Percentiles rank a stretch among this genome's conserved stretches.
Evolutionary conservation across 2,329 filamentous ascomycete species (phyloP).

Genomic region (Stachybotrys elegans): DNA sequence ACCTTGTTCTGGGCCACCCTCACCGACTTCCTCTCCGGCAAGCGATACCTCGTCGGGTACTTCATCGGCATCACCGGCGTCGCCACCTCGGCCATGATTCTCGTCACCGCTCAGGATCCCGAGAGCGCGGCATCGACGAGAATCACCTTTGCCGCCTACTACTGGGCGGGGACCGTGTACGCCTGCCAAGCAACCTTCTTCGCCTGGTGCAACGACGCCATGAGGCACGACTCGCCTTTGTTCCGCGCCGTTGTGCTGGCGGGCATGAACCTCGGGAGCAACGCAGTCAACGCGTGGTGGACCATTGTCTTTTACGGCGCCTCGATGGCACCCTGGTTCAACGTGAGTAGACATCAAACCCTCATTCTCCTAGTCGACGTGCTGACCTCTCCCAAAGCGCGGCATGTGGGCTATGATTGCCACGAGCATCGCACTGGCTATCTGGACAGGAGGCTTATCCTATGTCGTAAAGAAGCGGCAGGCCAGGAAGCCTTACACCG

Average conservation of each 20-base stretch:
- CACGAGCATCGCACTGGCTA: constrained; percentile 49
- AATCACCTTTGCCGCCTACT: constrained; percentile 60
- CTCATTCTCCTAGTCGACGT: constrained; percentile 4
- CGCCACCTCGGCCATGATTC: constrained; percentile 56
- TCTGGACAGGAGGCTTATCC: constrained; percentile 54
- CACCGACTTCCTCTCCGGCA: constrained; percentile 60
- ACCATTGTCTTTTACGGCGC: constrained; percentile 66
- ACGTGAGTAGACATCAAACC: constrained; percentile 34
- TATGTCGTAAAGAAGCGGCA: too few relatives aligned
- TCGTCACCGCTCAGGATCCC: constrained; percentile 43
- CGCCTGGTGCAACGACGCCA: constrained; percentile 69
- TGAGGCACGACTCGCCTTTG: constrained; percentile 58
- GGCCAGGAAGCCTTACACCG: too few relatives aligned
- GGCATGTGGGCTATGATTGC: constrained; percentile 75
- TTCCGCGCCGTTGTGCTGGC: constrained; percentile 64
- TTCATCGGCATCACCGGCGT: constrained; percentile 63
- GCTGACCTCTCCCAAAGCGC: constrained; percentile 28
- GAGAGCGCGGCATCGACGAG: constrained; percentile 36
- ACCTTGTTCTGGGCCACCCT: constrained; percentile 66
- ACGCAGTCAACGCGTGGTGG: constrained; percentile 70
- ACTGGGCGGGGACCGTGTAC: constrained; percentile 65
- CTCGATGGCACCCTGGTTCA: constrained; percentile 61
- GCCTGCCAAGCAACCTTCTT: constrained; percentile 72
- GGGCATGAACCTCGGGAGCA: constrained; percentile 65
- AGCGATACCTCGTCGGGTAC: constrained; percentile 61